A percentile compares a stretch with the other conserved stretches of the same genome.
phyloP scores from a whole-genome alignment of 768 basidiomycete genomes.

The Udeniomyces megalosporus region DNA sequence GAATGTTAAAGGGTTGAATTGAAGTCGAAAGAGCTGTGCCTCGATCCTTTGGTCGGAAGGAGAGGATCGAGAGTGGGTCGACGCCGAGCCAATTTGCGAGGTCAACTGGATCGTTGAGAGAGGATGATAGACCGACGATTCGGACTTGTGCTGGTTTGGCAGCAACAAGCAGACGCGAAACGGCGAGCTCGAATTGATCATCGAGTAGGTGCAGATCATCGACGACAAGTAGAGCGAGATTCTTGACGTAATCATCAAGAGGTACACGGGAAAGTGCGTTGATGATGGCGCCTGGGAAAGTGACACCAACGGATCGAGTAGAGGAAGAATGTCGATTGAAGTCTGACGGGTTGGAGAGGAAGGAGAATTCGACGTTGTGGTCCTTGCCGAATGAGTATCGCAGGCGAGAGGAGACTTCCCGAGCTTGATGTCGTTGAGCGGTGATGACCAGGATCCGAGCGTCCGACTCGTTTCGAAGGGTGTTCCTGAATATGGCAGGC shows the following conservation, averaged over 20 bases:
- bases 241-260: constrained; percentile 24
- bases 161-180: constrained; percentile 50
- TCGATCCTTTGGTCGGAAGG: constrained; percentile 67
- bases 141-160: constrained; percentile 49
- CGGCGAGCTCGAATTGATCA: constrained; percentile 58
- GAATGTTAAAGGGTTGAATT: constrained; percentile 64
- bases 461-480: constrained; percentile 33
- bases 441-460: constrained; percentile 49
- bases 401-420: constrained; percentile 35
- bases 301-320: constrained; percentile 17
- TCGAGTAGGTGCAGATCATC: constrained; percentile 77
- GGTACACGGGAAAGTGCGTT: not conserved
- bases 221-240: constrained; percentile 52
- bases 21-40: constrained; percentile 57
- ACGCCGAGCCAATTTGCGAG: constrained; percentile 72
- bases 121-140: constrained; percentile 57
- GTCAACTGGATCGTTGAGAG: constrained; percentile 63
- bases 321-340: not conserved
- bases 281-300: constrained; percentile 23
- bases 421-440: constrained; percentile 43
- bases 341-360: not conserved
- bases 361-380: constrained; percentile 7
- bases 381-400: constrained; percentile 18
- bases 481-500: constrained; percentile 38
- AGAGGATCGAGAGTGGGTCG: constrained; percentile 45